Evolutionary conservation across 2,329 filamentous ascomycete genomes (phyloP), one percentile per base, ranked within the genome.

Genomic region (Microsporum audouinii): DNA sequence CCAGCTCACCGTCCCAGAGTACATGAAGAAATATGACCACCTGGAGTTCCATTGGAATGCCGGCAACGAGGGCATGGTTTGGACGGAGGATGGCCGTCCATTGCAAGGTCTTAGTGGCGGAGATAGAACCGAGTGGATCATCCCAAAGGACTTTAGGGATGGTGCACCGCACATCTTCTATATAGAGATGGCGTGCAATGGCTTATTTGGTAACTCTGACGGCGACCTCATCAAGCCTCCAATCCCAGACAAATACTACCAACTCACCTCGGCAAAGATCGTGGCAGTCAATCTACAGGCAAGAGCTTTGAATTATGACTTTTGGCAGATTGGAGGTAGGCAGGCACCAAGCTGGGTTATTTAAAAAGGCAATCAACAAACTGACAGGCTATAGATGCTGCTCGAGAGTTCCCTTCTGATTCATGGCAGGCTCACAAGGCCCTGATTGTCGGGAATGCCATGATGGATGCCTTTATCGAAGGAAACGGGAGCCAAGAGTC

Each of bases 21-120:
- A 89, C 10, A 82, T 96, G 68, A 77, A 75, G 31, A 77, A 90
- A 65, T 89, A 94, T 68, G 84, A 91, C 66, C 85, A 88, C 55
- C 80, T 99, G n/a, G 91, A 97, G 75, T 85, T 97, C 62, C 91
- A 96, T 69, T 99, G 94, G 92, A 92, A 99, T 75, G 87, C 88
- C 41, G 88, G 89, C 77, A 95, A 91, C 67, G 94, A 99, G 76
- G 94, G 89, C n/a, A 78, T 97, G 74, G 84, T 99, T 51, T 99
- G 91, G 90, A 88, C 87, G 0, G 85, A 92, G 63, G 84, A 95
- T 64, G 94, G 94, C n/a, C 84, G 88, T 63, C 90, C 91, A 2
- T 79, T 96, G 34, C 94, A 99, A 74, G 94, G 94, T 12, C 77
- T 99, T 68, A 96, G 91, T 0, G 94, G 94, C 17, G 89, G 89